Base-by-base conservation (phyloP, 2,329 filamentous ascomycete species). In the Gaeumannomyces sp. region DNA sequence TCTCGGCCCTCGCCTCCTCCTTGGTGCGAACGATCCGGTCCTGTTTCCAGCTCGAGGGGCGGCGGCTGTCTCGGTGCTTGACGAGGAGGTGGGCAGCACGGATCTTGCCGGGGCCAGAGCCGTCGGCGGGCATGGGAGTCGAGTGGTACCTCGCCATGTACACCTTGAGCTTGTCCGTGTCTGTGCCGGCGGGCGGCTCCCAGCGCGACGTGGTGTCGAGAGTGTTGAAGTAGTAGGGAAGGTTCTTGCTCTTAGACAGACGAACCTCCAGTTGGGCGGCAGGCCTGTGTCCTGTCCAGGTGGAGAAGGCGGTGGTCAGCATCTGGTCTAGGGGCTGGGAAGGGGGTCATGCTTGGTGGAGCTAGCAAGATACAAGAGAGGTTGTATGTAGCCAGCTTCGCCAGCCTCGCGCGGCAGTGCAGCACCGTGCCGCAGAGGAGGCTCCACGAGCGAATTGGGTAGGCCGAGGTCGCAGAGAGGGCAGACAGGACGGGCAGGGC, bases 181-280 rank as follows among this genome's bases (percentile, higher is more conserved):
- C 92, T 71, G 93, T 95, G 69, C 89, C 91, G 59, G 85, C 76
- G 11, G 95, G 95, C 3, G 95, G 94, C 75, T 98, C 95, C 95
- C 95, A 99, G 79, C 92, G 87, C 68, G 95, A 98, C 75, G 92
- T 88, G 76, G 93, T 94, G 68, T 92, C 91, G 70, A 79, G 80
- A 60, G 89, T 82, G 79, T 97, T 96, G 89, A 97, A 98, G 83
- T 98, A 99, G 83, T 99, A 99, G 53, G 95, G 95, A 50, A 98
- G 89, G 80, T 96, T 96, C 83, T 97, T 98, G 78, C 92, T 96
- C 82, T 97, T 96, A 77, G 92, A 97, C 81, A 96, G 92, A 76
- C 95, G 92, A 74, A 99, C 92, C 81, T 98, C 95, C 94, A 97
- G 76, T 88, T 87, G 62, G 87, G 77, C 68, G 93, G 93, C 68